Evolutionary conservation across 169 alveolate species (phyloP).

Genomic region (Cryptosporidium xiaoi): DNA sequence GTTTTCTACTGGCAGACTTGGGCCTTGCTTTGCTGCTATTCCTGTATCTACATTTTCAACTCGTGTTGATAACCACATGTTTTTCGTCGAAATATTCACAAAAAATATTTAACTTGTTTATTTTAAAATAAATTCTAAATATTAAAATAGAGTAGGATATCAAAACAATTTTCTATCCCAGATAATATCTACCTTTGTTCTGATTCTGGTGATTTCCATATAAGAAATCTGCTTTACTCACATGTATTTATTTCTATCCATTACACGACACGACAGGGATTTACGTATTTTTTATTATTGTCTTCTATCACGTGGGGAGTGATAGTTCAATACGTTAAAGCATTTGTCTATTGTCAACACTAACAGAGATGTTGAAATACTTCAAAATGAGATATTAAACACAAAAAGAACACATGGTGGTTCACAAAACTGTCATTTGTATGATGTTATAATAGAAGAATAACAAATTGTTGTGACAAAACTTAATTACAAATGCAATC

Average conservation of each 20-base stretch:
- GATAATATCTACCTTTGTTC: constrained; percentile 2
- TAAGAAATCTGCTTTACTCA: constrained; percentile 59
- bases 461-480: too few species aligned
- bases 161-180: not conserved
- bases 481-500: too few species aligned
- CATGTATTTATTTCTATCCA: constrained; percentile 57
- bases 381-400: too few species aligned
- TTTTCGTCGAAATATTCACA: not conserved
- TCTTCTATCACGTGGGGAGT: constrained; percentile 72
- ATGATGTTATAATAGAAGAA: too few species aligned
- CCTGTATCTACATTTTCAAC: constrained; percentile 75
- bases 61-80: constrained; percentile 74
- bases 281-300: constrained; percentile 35
- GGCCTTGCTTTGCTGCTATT: constrained; percentile 73
- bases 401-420: too few species aligned
- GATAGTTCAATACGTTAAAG: constrained; percentile 45
- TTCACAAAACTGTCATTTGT: too few species aligned
- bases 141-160: not conserved
- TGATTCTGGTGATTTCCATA: constrained; percentile 11
- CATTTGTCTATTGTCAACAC: constrained; percentile 63
- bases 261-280: constrained; percentile 73
- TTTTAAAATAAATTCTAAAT: constrained; percentile 34
- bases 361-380: not conserved
- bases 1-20: constrained; percentile 58
- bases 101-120: constrained; percentile 6